Conservation (phyloP, 345 rosid species). For the Triadica sebifera region DNA sequence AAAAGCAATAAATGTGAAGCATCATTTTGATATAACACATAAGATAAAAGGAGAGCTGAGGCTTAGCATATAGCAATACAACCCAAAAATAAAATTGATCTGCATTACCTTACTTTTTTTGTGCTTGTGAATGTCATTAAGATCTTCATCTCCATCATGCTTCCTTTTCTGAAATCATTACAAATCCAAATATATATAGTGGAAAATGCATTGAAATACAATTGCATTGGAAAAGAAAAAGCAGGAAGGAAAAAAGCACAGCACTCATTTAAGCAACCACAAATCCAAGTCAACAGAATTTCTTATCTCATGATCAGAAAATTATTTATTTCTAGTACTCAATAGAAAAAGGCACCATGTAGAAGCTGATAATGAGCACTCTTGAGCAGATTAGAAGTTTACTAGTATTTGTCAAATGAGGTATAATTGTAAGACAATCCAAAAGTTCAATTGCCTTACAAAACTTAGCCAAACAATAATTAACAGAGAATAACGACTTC, state of each 20-base stretch:
- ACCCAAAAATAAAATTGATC: not conserved
- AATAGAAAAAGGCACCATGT: not conserved
- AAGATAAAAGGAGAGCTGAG: not conserved
- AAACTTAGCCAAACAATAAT: not conserved
- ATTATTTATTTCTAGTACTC: not conserved
- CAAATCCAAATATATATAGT: conserved; percentile 13
- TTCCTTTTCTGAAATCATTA: conserved; percentile 78
- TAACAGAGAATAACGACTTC: conserved; percentile 7
- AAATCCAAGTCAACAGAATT: not conserved
- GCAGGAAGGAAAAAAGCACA: not conserved
- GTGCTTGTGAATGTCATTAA: conserved; percentile 75
- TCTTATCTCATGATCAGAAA: not conserved
- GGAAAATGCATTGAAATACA: conserved; percentile 9
- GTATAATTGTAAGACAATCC: not conserved
- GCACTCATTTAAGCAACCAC: not conserved
- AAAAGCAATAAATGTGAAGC: not conserved
- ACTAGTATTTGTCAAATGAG: not conserved
- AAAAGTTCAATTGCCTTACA: not conserved
- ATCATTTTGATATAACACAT: not conserved
- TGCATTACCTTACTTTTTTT: conserved; percentile 87
- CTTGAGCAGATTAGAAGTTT: not conserved
- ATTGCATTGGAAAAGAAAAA: not conserved
- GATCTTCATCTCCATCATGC: conserved; percentile 91
- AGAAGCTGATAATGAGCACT: not conserved
- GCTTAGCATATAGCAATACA: not conserved